A percentile compares a stretch with the other conserved stretches of the same genome.
These are phyloP conservation scores for Orbilia oligospora DNA, from an alignment of 2,329 filamentous ascomycete species.

Conservation along the genomic window DNA sequence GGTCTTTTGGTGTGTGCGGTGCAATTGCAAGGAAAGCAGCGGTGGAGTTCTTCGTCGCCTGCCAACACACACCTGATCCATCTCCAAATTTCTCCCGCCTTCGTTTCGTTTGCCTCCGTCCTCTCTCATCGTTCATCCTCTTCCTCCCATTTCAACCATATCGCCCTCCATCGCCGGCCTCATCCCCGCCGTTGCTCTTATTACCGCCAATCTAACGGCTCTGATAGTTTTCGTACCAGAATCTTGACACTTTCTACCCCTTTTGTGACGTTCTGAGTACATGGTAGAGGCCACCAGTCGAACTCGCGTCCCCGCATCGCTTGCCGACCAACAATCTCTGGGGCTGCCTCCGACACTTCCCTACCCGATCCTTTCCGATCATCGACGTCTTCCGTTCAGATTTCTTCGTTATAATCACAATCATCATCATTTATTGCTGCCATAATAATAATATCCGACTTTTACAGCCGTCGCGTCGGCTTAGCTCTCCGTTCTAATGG, in stretches of 20 bases:
- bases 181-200: constrained; percentile 4
- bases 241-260: constrained; percentile 4
- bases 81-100: constrained; percentile 43
- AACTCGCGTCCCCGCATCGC: constrained; percentile 58
- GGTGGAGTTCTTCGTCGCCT: constrained; percentile 37
- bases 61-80: constrained; percentile 61
- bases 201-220: constrained; percentile 14
- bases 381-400: background rate
- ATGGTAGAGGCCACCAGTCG: constrained; percentile 38
- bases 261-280: constrained; percentile 36
- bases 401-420: background rate
- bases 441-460: constrained; percentile 5
- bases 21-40: no score
- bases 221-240: background rate
- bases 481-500: constrained; percentile 50
- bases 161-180: constrained; percentile 22
- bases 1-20: constrained; percentile 8
- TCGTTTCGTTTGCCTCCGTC: constrained; percentile 11
- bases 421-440: background rate
- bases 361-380: constrained; percentile 22
- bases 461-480: constrained; percentile 47
- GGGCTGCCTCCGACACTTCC: constrained; percentile 9
- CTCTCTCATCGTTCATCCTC: constrained; percentile 26
- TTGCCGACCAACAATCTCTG: constrained; percentile 37
- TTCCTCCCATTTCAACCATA: constrained; percentile 20